Percentiles rank a stretch among this genome's conserved stretches.
phyloP scores from a whole-genome alignment of 805 yeast genomes.

The Cyberlindnera euphorbiiphila region DNA sequence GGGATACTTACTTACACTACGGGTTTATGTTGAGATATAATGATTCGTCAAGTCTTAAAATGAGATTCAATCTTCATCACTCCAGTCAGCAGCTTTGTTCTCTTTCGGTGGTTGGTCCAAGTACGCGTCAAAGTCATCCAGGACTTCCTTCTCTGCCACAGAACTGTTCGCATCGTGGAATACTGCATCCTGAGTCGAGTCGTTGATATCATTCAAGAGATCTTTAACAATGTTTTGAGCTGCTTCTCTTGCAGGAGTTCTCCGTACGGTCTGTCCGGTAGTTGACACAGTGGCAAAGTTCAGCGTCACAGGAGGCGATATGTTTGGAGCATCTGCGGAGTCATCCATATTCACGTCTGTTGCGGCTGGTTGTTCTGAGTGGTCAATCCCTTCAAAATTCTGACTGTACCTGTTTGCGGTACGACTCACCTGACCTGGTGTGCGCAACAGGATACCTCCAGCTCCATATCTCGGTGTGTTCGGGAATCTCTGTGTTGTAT shows the following conservation, averaged over 20 bases:
- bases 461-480: slow-evolving; percentile 44
- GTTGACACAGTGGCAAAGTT: slow-evolving; percentile 18
- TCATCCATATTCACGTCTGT: slow-evolving; percentile 19
- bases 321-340: slow-evolving; percentile 22
- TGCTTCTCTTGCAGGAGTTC: slow-evolving; percentile 24
- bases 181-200: slow-evolving; percentile 14
- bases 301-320: slow-evolving; percentile 27
- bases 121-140: slow-evolving; percentile 25
- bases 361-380: background rate
- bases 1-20: background rate
- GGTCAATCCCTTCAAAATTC: slow-evolving; percentile 3
- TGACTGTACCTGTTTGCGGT: slow-evolving; percentile 20
- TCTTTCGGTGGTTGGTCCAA: slow-evolving; percentile 18
- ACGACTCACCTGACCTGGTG: slow-evolving; percentile 22
- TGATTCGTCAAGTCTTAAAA: too few species aligned
- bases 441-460: slow-evolving; percentile 33
- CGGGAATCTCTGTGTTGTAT: slow-evolving; percentile 39
- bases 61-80: slow-evolving; percentile 18
- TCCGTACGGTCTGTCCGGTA: background rate
- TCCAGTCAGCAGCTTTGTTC: slow-evolving; percentile 18
- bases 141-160: slow-evolving; percentile 3
- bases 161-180: slow-evolving; percentile 12
- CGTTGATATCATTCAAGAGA: slow-evolving; percentile 22
- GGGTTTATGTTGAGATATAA: background rate
- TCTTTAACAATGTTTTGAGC: slow-evolving; percentile 26